Evolutionary conservation across 2,329 filamentous ascomycete genomes (phyloP), one percentile per base, ranked within the genome.

Genomic region (Dryadomyces sulphureus): DNA sequence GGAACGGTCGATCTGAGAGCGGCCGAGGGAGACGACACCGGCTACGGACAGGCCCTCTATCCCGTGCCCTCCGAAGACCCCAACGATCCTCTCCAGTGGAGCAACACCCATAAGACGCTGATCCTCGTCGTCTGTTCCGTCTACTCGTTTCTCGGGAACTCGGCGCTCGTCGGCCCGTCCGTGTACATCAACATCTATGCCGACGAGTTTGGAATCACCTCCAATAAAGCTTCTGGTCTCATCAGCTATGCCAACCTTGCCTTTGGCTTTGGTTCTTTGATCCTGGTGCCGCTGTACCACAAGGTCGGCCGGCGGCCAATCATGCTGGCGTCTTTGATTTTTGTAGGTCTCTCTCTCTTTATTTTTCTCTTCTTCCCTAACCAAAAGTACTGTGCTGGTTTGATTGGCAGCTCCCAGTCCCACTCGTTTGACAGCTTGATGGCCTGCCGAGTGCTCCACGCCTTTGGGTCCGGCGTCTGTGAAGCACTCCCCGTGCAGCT

Each of bases 71-170:
- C 73, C 1, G 68, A 75, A 46, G 74, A 78, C 52, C 75, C 75
- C 1, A 79, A 79, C 49, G 74, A 79, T 55, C 75, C 75, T 7
- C 62, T 77, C 9, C 69, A 74, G 63, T 79, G 75, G 75, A 56
- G 70, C 2, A 62, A 59, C 24, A 65, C 60, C 53, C 78, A 75
- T 61, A 79, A 79, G 57, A 68, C 64, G 2, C 62, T 67, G 54
- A 78, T 79, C 41, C 60, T 79, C 9, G 56, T 73, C 32, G 65
- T 75, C 43, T 69, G 68, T 50, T 68, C 70, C 4, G 50, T 68
- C 1, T 78, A 77, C 53, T 77, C 73, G 0, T 78, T 78, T 56
- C 63, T 78, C 22, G 73, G 73, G 2, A 77, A 75, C 55, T 68
- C 72, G 2, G 64, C 73, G 3, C 59, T 78, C 7, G 59, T 76